These are phyloP conservation scores for Umbelopsis ramanniana DNA, from an alignment of 192 early-diverging fungal genomes.

Conservation along the genomic window DNA sequence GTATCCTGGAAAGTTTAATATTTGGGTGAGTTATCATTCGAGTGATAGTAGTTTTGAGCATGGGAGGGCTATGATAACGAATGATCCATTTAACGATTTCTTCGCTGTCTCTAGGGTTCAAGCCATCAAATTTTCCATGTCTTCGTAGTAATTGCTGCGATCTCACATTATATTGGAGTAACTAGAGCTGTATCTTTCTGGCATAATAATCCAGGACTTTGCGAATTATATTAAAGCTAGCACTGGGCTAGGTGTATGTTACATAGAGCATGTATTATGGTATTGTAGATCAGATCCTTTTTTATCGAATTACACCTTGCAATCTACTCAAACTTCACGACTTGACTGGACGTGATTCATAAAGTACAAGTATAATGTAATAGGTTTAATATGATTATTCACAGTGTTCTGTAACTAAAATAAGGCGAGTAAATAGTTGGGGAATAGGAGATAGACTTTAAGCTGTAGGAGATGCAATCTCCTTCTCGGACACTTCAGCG, in stretches of 20 bases:
- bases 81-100: neutral
- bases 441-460: neutral
- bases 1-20: constrained; percentile 84
- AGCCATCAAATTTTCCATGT: constrained; percentile 94
- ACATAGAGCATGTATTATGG: neutral
- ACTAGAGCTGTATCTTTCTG: constrained; percentile 59
- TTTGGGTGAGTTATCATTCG: constrained; percentile 45
- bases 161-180: constrained; percentile 73
- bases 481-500: neutral
- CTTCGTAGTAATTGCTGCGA: constrained; percentile 75
- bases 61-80: neutral
- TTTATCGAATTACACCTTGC: no score
- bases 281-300: no score
- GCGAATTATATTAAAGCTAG: neutral
- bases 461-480: neutral
- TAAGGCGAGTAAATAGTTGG: no score
- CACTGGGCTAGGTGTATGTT: neutral
- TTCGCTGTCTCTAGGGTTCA: constrained; percentile 49
- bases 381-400: no score
- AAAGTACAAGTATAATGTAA: no score
- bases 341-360: no score
- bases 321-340: no score
- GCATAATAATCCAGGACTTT: constrained; percentile 41
- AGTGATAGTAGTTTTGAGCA: neutral
- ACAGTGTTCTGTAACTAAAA: no score